Evolutionary conservation across 768 basidiomycete species (phyloP), one percentile per base, ranked within the genome.

Genomic region (Agrocybe praecox): DNA sequence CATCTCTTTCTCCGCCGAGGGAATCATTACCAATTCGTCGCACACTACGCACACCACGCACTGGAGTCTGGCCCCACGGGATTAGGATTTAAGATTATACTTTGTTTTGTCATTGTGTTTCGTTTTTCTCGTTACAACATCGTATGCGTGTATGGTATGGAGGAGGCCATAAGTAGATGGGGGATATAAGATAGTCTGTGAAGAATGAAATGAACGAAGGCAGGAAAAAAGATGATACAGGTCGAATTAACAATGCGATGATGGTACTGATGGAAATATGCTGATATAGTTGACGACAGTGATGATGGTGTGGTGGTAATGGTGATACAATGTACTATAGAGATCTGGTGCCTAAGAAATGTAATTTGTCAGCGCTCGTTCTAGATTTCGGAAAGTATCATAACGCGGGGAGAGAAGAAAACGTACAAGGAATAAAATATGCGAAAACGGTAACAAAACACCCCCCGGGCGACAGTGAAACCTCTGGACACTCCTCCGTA

Each of bases 261-360:
- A 46, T 46, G 24, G 40, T 51, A 33, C 33, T 15, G 50, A 23
- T 53, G 52, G 14, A 45, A 46, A n/a, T 43, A 52, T 52, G 51
- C 22, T 26, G 21, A 17, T 18, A 44, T 43, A n/a, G n/a, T n/a
- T n/a, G n/a, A 34, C 49, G 46, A 17, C 23, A 23, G 19, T 47
- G 46, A 22, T 47, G 26, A 22, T 47, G 46, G 12, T 47, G 19
- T 47, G 46, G 11, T 47, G 26, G 10, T 47, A 21, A 22, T 47
- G 46, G 11, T 47, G 23, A 24, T 47, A 47, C 46, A 47, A 47
- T 23, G 22, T 23, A 11, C 22, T 26, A 47, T 23, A 23, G 46
- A 2, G 22, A 26, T 47, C 14, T 8, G 22, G 22, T 26, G 8
- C 46, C 46, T 47, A 22, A 6, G n/a, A 43, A 42, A 32, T 26